These are phyloP conservation scores for Pisolithus thermaeus DNA, from an alignment of 1,284 basidiomycete species.

Conservation along the genomic window DNA sequence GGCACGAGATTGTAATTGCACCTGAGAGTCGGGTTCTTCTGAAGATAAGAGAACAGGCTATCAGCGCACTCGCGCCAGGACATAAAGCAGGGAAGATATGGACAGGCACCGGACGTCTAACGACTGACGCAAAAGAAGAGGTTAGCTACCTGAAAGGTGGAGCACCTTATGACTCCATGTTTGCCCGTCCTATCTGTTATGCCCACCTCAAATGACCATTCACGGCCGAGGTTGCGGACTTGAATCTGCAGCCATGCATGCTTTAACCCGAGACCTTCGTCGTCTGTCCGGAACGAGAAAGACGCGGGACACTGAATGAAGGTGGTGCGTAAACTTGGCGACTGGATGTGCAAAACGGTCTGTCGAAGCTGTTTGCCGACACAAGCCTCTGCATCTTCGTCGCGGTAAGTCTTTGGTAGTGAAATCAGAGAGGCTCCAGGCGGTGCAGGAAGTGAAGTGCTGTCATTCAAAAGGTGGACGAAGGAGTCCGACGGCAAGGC, in stretches of 20 bases:
- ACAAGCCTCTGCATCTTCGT: slow-evolving; percentile 20
- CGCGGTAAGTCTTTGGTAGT: slow-evolving; percentile 28
- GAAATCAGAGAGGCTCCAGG: slow-evolving; percentile 36
- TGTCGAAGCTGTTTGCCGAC: slow-evolving; percentile 48
- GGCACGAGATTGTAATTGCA: slow-evolving; percentile 35
- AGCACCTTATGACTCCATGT: slow-evolving; percentile 61
- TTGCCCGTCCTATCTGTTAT: slow-evolving; percentile 58
- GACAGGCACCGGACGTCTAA: not conserved
- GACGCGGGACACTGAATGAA: slow-evolving; percentile 60
- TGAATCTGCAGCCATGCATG: slow-evolving; percentile 75
- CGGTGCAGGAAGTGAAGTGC: slow-evolving; percentile 47
- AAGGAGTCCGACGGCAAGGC: slow-evolving; percentile 58
- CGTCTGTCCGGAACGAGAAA: slow-evolving; percentile 8
- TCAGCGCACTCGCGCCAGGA: not conserved
- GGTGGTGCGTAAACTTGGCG: slow-evolving; percentile 62
- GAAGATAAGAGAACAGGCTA: slow-evolving; percentile 5
- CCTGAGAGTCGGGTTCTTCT: slow-evolving; percentile 57
- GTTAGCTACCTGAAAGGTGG: slow-evolving; percentile 72
- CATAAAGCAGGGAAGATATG: not conserved
- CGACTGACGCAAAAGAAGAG: not conserved
- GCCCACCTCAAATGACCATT: slow-evolving; percentile 75
- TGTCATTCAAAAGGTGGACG: slow-evolving; percentile 60
- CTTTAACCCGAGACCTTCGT: slow-evolving; percentile 52
- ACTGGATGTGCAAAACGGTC: slow-evolving; percentile 80
- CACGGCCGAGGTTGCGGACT: slow-evolving; percentile 59